Evolutionary conservation across 345 rosid genomes (phyloP).

Genomic region (Arabis hirsuta): DNA sequence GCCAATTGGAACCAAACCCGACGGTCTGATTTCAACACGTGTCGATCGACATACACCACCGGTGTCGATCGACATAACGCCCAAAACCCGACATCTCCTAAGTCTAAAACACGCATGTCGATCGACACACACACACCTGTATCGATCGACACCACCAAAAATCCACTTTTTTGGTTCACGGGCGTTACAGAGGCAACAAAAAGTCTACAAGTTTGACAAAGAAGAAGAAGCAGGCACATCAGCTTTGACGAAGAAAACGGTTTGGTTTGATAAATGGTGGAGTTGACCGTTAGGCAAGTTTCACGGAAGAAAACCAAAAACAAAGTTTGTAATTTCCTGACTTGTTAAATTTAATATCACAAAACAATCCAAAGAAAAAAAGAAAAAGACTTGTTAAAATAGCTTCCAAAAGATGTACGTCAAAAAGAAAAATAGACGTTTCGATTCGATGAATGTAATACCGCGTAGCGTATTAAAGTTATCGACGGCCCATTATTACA

Average conservation of each 20-base stretch:
- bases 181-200: not conserved
- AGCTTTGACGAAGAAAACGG: slow-evolving; percentile 12
- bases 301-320: not conserved
- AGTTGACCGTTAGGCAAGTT: slow-evolving; percentile 24
- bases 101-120: no score
- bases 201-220: slow-evolving; percentile 35
- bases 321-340: slow-evolving; percentile 10
- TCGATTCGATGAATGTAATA: slow-evolving; percentile 2
- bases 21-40: no score
- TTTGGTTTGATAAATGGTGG: slow-evolving; percentile 18
- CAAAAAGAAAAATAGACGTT: not conserved
- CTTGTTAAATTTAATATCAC: not conserved
- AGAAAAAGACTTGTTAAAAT: no score
- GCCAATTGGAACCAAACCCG: no score
- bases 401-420: no score
- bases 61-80: no score
- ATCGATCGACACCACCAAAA: no score
- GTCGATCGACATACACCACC: no score
- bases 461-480: not conserved
- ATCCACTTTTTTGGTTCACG: no score
- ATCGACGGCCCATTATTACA: not conserved
- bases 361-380: not conserved
- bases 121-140: no score
- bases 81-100: no score
- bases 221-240: slow-evolving; percentile 22